Evolutionary conservation across 768 basidiomycete genomes (phyloP).

Genomic region (Boletus reticulatus): DNA sequence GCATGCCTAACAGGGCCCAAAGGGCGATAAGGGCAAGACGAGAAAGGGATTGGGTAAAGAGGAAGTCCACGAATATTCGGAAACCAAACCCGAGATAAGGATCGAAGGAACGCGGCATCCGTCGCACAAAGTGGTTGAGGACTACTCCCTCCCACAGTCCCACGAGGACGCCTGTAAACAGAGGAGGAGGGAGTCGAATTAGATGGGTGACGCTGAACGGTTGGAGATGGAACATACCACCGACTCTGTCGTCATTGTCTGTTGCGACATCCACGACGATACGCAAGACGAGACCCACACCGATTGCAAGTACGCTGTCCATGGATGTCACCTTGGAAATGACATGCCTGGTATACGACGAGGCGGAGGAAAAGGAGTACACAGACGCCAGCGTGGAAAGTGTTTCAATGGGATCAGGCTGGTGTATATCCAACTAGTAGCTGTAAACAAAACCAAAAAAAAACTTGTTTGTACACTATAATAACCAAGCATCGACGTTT

Average conservation of each 20-base stretch:
- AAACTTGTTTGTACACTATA: not conserved
- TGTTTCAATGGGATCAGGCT: not conserved
- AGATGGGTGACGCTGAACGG: not conserved
- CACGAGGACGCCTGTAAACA: conserved; percentile 55
- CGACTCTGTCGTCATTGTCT: conserved; percentile 29
- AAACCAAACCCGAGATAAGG: conserved; percentile 68
- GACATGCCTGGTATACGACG: conserved; percentile 28
- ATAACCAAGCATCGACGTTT: not conserved
- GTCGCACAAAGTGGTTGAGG: conserved; percentile 67
- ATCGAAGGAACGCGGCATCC: conserved; percentile 62
- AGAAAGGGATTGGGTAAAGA: conserved; percentile 55
- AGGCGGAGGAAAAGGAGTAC: conserved; percentile 26
- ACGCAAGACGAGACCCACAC: conserved; percentile 63
- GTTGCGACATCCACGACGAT: conserved; percentile 53
- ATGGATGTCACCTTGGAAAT: conserved; percentile 40
- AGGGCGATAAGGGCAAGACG: conserved; percentile 47
- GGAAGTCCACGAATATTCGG: conserved; percentile 69
- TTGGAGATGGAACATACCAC: conserved; percentile 22
- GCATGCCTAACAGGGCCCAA: conserved; percentile 53
- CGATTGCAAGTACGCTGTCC: conserved; percentile 72
- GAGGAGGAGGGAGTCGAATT: conserved; percentile 17
- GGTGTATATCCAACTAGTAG: not conserved
- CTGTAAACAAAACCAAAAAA: conserved; percentile 1
- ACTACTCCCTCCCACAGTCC: conserved; percentile 81
- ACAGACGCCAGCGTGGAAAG: conserved; percentile 29